These are phyloP conservation scores for Trichoderma harzianum DNA, from an alignment of 2,329 filamentous ascomycete species.

Conservation along the genomic window DNA sequence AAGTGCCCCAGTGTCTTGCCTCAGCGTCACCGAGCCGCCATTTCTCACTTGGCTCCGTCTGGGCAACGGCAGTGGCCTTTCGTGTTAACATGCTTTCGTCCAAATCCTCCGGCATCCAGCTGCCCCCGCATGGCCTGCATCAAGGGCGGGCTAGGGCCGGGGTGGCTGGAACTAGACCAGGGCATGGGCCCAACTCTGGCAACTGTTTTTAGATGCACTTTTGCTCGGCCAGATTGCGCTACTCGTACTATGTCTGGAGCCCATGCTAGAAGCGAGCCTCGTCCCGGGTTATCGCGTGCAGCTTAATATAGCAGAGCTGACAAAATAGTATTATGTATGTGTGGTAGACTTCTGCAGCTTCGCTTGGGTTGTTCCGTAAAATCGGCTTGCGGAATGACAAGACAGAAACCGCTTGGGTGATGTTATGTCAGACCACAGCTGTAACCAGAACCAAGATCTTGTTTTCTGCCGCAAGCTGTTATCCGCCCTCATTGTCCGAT, in stretches of 20 bases:
- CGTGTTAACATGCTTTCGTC: neutral
- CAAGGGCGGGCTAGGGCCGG: conserved; percentile 1
- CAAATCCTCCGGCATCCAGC: conserved; percentile 9
- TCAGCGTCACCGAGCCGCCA: neutral
- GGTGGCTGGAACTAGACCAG: conserved; percentile 1
- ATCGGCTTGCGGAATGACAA: too few species aligned
- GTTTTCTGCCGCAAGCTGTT: neutral
- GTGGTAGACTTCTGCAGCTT: neutral
- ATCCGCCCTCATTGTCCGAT: neutral
- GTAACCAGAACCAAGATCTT: neutral
- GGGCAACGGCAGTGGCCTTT: neutral
- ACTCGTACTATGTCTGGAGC: neutral
- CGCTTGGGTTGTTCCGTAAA: neutral
- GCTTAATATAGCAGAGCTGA: neutral
- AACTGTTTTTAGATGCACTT: conserved; percentile 13
- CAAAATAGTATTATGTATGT: neutral
- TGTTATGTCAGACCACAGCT: neutral
- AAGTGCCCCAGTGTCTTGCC: neutral
- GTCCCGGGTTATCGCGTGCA: neutral
- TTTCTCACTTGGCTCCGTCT: neutral
- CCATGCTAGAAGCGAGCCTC: neutral
- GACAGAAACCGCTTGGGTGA: neutral
- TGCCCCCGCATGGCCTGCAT: conserved; percentile 5
- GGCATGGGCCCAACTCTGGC: neutral
- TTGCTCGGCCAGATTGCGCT: conserved; percentile 13